These are phyloP conservation scores for Tylopilus plumbeoviolaceoides DNA, from an alignment of 768 basidiomycete genomes.

Conservation along the genomic window DNA sequence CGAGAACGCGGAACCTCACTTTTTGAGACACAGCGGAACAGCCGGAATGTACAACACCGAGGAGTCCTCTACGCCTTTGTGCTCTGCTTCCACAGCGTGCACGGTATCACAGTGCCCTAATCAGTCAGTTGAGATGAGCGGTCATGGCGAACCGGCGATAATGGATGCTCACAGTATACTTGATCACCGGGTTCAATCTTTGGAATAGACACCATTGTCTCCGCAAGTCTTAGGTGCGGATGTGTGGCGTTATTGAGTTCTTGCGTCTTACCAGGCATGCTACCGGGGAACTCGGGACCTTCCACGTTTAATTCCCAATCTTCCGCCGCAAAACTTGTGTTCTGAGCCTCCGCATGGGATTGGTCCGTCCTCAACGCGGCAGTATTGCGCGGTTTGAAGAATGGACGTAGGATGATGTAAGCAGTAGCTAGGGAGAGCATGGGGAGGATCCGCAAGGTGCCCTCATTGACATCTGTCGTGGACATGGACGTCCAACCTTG, in stretches of 20 bases:
- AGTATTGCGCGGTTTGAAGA: conserved; percentile 45
- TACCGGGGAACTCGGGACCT: conserved; percentile 50
- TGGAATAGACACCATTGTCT: conserved; percentile 58
- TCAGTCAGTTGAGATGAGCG: not conserved
- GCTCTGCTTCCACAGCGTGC: conserved; percentile 51
- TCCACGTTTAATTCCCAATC: conserved; percentile 59
- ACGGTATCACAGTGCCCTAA: conserved; percentile 53
- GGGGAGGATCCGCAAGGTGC: conserved; percentile 61
- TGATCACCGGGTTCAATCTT: conserved; percentile 60
- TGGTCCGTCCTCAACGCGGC: not conserved
- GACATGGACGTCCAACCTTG: conserved; percentile 57
- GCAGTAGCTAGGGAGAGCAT: conserved; percentile 51
- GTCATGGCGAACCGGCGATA: not conserved
- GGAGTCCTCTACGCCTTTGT: conserved; percentile 45
- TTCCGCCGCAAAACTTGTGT: conserved; percentile 34
- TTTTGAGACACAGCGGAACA: conserved; percentile 46
- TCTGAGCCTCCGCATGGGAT: conserved; percentile 15
- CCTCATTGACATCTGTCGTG: conserved; percentile 52
- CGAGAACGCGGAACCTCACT: conserved; percentile 30
- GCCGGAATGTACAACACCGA: conserved; percentile 57
- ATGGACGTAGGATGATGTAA: conserved; percentile 62
- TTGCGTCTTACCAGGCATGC: conserved; percentile 48
- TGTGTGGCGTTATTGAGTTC: conserved; percentile 54
- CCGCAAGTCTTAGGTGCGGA: conserved; percentile 54
- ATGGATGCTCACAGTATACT: conserved; percentile 45